Base-by-base conservation (phyloP, 2,329 filamentous ascomycete species). In the Aspergillus luchuensis region DNA sequence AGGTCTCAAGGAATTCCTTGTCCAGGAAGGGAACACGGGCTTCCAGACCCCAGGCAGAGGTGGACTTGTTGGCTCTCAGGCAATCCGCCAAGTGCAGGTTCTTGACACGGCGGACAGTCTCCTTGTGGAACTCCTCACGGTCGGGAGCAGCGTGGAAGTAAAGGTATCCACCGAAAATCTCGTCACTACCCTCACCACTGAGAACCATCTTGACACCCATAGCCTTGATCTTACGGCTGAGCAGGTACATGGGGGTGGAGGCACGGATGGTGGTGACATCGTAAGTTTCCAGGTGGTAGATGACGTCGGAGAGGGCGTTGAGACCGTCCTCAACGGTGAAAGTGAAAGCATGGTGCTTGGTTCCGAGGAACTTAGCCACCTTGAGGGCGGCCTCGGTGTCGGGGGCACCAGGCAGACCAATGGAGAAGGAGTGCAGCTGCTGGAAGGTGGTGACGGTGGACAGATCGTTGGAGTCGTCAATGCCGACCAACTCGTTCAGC, bases 181-280 rank as follows among this genome's bases (percentile, higher is more conserved):
- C 95, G 78, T 99, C 95, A 72, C 91, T 95, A 53, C 95, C 95
- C 81, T 99, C 95, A 63, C 95, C 95, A 72, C 91, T 96, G 64
- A 99, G 85, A 59, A 99, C 95, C 95, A 99, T 99, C 87, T 99
- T 99, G 74, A 99, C 91, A 66, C 95, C 95, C 89, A 97, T 94
- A 38, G 93, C 95, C 85, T 99, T 99, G 84, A 99, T 99, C 85
- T 99, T 99, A 76, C 96, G 89, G 63, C 92, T 95, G 51, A 99
- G 86, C 65, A 99, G 83, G 82, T 97, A 99, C 95, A 99, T 99
- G 67, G 95, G 95, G 10, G 95, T 99, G 10, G 94, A 98, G 58
- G 95, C 95, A 74, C 95, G 92, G 75, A 99, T 98, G 3, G 95
- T 99, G 56, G 95, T 99, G 25, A 99, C 95, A 76, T 99, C 95